A percentile compares a stretch with the other conserved stretches of the same genome.
Evolutionary conservation across 73 alveolate species (phyloP).

Genomic region (Stentor coeruleus): DNA sequence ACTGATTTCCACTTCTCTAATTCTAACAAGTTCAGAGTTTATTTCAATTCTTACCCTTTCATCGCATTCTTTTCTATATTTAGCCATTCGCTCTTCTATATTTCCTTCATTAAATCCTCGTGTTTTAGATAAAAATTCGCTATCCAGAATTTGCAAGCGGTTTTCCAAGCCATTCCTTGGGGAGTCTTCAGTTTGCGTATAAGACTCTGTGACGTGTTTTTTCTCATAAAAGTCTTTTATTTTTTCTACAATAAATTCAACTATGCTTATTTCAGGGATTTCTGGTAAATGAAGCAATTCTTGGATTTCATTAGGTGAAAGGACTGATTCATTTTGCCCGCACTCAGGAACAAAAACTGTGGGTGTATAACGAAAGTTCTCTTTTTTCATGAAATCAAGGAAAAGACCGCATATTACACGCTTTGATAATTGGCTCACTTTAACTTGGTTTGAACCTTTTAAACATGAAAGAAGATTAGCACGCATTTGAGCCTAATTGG

Average conservation of each 20-base stretch:
- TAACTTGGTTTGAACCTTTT: slow-evolving; percentile 29
- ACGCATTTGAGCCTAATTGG: slow-evolving; percentile 33
- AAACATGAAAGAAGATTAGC: slow-evolving; percentile 23
- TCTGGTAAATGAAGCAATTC: slow-evolving; percentile 38
- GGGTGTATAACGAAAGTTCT: slow-evolving; percentile 50
- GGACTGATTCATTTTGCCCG: slow-evolving; percentile 39
- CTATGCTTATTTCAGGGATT: slow-evolving; percentile 26
- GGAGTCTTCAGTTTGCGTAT: slow-evolving; percentile 51
- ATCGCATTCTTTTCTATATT: slow-evolving; percentile 53
- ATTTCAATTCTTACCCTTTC: slow-evolving; percentile 40
- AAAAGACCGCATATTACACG: slow-evolving; percentile 43
- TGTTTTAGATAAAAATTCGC: slow-evolving; percentile 26
- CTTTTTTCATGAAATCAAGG: slow-evolving; percentile 47
- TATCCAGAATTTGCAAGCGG: slow-evolving; percentile 41
- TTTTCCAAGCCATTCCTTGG: slow-evolving; percentile 44
- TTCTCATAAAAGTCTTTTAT: slow-evolving; percentile 26
- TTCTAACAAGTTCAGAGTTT: slow-evolving; percentile 45
- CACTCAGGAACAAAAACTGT: slow-evolving; percentile 64
- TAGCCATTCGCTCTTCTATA: slow-evolving; percentile 64
- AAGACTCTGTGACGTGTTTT: slow-evolving; percentile 32
- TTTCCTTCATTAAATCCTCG: slow-evolving; percentile 48
- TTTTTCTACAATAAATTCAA: slow-evolving; percentile 39
- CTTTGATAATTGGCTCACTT: slow-evolving; percentile 32
- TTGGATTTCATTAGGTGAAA: slow-evolving; percentile 47
- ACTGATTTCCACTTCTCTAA: slow-evolving; percentile 53